phyloP scores from a whole-genome alignment of 2,329 filamentous ascomycete species.

The Diaporthe helianthi region DNA sequence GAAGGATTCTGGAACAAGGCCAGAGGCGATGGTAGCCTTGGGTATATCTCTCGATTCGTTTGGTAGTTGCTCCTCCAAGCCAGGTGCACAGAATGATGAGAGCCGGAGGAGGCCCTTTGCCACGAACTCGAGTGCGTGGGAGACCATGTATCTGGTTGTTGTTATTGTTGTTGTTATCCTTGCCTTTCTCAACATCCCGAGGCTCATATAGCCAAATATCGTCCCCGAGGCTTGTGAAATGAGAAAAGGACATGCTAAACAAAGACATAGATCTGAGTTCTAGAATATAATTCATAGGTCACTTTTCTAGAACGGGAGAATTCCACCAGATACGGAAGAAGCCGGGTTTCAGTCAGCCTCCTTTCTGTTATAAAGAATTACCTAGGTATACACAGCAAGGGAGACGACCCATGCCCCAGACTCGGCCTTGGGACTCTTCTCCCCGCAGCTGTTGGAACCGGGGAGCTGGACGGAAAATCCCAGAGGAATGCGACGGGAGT shows the following conservation, averaged over 20 bases:
- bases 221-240: conserved; percentile 16
- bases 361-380: neutral
- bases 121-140: too few relatives aligned
- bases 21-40: conserved; percentile 24
- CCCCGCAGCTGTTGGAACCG: neutral
- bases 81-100: conserved; percentile 33
- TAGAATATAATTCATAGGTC: neutral
- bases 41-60: conserved; percentile 31
- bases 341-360: neutral
- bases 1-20: conserved; percentile 28
- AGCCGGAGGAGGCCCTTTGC: neutral
- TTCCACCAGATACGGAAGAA: neutral
- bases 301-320: neutral
- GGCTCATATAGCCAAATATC: conserved; percentile 26
- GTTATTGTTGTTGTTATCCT: too few relatives aligned
- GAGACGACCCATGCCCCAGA: neutral
- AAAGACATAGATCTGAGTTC: neutral
- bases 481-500: neutral
- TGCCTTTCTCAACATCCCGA: neutral
- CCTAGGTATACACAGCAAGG: neutral
- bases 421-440: neutral
- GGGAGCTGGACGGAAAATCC: neutral
- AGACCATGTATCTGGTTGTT: neutral
- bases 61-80: conserved; percentile 30
- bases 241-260: conserved; percentile 3